Evolutionary conservation across 2,329 filamentous ascomycete species (phyloP), one percentile per base, ranked within the genome.

Genomic region (Fusarium subtropicale): DNA sequence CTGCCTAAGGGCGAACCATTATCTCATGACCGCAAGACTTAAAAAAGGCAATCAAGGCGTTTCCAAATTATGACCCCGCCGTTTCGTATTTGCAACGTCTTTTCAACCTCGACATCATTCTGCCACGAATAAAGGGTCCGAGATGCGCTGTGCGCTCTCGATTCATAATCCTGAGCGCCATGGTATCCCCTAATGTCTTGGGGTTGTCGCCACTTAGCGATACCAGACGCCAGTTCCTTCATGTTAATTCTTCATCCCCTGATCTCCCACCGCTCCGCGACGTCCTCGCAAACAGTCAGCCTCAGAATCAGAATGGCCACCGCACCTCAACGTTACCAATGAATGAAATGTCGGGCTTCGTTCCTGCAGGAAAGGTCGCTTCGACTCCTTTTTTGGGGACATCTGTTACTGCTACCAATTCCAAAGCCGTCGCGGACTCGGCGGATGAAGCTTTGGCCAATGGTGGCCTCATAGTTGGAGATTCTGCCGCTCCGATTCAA

Each of bases 231-330:
- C 76, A 57, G 72, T 79, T 59, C 12, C 70, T 77, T 20, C 69
- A 77, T 31, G 59, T 76, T 31, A 65, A 74, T 11, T 86, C 86
- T 0, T 87, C 86, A 1, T 88, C 86, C 7, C 86, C 86, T n/a
- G 81, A 81, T n/a, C 76, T 89, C 1, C 87, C 87, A 5, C 82
- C 86, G 1, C 76, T 88, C 0, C 79, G 80, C 38, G 82, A 88
- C 4, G 74, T 89, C 12, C 68, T 85, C 2, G 77, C 80, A 2
- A 77, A 72, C 13, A 79, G 71, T 28, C 78, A 71, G 13, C 71
- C 80, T 5, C 42, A 78, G 2, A 63, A 82, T 12, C 74, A 74
- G 41, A 81, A 75, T 41, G 81, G 79, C 8, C 82, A 75, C 64
- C 77, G 78, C 63, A 77, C 78, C 5, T 68, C 77, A 2, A 69